These are phyloP conservation scores for Huntiella savannae DNA, from an alignment of 2,329 filamentous ascomycete genomes.

Conservation along the genomic window DNA sequence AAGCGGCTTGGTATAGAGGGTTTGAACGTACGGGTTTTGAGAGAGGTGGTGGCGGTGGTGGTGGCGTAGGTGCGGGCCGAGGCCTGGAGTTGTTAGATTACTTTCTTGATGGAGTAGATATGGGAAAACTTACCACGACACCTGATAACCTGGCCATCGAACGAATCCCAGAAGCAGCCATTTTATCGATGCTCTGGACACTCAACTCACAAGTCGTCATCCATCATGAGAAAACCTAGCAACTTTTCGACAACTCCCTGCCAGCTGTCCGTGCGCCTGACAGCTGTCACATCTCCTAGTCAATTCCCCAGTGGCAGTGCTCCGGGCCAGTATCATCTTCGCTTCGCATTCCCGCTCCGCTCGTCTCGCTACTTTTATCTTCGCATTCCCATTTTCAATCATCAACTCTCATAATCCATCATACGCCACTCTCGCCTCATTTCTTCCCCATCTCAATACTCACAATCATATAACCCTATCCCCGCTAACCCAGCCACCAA, in stretches of 20 bases:
- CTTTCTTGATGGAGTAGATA: no score
- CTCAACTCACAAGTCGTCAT: neutral
- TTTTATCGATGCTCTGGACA: neutral
- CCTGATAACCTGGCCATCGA: neutral
- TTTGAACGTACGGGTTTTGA: conserved; percentile 26
- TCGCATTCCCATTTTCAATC: no score
- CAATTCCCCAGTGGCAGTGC: no score
- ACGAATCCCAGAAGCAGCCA: neutral
- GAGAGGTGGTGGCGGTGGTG: conserved; percentile 23
- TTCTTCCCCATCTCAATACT: no score
- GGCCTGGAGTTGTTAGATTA: conserved; percentile 10
- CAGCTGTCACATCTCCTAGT: neutral
- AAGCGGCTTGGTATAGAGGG: neutral
- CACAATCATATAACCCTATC: no score
- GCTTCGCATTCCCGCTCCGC: no score
- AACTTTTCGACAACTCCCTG: neutral
- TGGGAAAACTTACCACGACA: neutral
- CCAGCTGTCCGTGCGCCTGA: neutral
- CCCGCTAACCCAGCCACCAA: no score
- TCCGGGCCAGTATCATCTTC: no score
- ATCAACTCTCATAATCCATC: no score
- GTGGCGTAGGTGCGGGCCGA: conserved; percentile 34
- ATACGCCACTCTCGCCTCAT: no score
- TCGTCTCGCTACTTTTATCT: no score
- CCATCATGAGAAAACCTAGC: neutral